These are phyloP conservation scores for Xylaria sp. DNA, from an alignment of 2,329 filamentous ascomycete species.

Conservation along the genomic window DNA sequence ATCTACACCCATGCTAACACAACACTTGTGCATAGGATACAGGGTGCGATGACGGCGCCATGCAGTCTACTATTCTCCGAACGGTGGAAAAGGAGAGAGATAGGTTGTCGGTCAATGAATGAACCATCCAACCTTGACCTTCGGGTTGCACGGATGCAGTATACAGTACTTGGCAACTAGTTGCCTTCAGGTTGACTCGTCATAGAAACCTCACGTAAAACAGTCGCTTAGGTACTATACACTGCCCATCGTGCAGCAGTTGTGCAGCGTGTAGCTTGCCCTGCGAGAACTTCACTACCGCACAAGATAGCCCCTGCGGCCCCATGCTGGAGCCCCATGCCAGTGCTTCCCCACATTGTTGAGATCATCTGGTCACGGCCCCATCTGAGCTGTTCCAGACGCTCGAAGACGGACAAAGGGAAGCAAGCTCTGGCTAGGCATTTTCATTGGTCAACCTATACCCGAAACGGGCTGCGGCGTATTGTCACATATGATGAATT, in stretches of 20 bases:
- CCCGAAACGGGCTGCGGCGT: conserved; percentile 16
- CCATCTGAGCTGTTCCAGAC: conserved; percentile 11
- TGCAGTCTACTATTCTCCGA: not conserved
- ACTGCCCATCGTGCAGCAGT: not conserved
- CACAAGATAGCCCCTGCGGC: not conserved
- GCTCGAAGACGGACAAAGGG: conserved; percentile 35
- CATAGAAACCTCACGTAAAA: not conserved
- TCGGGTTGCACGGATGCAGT: not conserved
- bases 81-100: not conserved
- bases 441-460: conserved; percentile 9
- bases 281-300: not conserved
- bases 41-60: not conserved
- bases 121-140: not conserved
- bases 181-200: not conserved
- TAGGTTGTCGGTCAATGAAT: not conserved
- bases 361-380: conserved; percentile 26
- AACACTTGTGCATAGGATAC: not conserved
- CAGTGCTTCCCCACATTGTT: conserved; percentile 23
- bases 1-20: not conserved
- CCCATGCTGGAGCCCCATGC: not conserved
- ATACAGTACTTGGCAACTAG: not conserved
- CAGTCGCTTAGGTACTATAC: not conserved
- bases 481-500: conserved; percentile 4
- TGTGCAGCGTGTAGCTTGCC: conserved; percentile 1
- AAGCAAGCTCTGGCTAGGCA: conserved; percentile 22